Percentiles rank a stretch among this genome's conserved stretches.
Evolutionary conservation across 768 basidiomycete genomes (phyloP).

Genomic region (Mycena latifolia): DNA sequence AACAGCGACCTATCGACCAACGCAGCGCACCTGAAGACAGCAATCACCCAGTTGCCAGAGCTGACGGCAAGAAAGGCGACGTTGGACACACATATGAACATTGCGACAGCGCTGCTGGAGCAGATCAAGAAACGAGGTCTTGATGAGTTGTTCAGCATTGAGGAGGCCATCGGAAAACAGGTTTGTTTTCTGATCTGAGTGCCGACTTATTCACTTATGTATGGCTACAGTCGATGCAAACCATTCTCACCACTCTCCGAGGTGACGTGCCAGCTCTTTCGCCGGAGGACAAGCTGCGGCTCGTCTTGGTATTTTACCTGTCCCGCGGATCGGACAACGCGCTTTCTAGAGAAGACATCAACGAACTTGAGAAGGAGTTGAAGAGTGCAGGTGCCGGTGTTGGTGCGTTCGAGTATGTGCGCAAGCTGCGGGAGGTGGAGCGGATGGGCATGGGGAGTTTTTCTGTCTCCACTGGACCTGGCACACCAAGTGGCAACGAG

Average conservation of each 20-base stretch:
- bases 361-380: slow-evolving; percentile 89
- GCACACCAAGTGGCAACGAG: slow-evolving; percentile 76
- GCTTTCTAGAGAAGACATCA: slow-evolving; percentile 88
- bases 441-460: slow-evolving; percentile 85
- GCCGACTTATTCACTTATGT: background rate
- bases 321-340: slow-evolving; percentile 81
- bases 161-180: slow-evolving; percentile 92
- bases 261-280: slow-evolving; percentile 74
- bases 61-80: slow-evolving; percentile 96
- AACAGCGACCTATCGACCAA: slow-evolving; percentile 90
- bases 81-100: slow-evolving; percentile 99
- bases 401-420: slow-evolving; percentile 91
- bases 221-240: slow-evolving; percentile 70
- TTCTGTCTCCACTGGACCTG: slow-evolving; percentile 65
- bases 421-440: slow-evolving; percentile 90
- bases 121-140: slow-evolving; percentile 95
- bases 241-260: slow-evolving; percentile 91
- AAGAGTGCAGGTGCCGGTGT: slow-evolving; percentile 85
- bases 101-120: slow-evolving; percentile 94
- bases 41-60: slow-evolving; percentile 97
- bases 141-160: slow-evolving; percentile 97
- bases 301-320: slow-evolving; percentile 96
- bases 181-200: slow-evolving; percentile 49
- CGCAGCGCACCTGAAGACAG: slow-evolving; percentile 94
- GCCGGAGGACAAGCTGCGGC: slow-evolving; percentile 88